These are phyloP conservation scores for Hibiscus tridactylites DNA, from an alignment of 345 rosid genomes.

Conservation along the genomic window DNA sequence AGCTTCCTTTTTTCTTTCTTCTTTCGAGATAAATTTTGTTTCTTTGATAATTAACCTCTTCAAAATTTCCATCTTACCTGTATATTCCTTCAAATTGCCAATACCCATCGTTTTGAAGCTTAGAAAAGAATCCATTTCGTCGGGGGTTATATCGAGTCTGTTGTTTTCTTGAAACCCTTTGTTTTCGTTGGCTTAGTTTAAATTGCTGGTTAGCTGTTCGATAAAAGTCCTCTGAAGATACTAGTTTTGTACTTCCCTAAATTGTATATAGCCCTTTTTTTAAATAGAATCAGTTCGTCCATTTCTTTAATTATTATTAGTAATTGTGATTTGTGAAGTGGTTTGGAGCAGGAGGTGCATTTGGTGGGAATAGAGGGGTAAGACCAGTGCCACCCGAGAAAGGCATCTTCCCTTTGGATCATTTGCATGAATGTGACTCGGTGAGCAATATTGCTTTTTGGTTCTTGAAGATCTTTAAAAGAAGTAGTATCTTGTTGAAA, in stretches of 20 bases:
- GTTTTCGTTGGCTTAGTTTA: background rate
- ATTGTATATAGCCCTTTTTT: background rate
- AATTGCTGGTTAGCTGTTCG: conserved; percentile 1
- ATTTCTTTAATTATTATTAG: background rate
- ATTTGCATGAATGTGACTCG: conserved; percentile 74
- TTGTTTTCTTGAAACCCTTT: background rate
- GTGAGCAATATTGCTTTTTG: conserved; percentile 35
- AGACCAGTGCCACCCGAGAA: conserved; percentile 93
- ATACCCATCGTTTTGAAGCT: background rate
- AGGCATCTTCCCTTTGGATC: conserved; percentile 91
- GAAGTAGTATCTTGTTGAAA: background rate
- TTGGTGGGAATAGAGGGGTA: conserved; percentile 87
- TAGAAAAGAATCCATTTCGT: background rate
- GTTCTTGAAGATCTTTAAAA: background rate
- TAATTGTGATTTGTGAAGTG: background rate
- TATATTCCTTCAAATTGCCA: background rate
- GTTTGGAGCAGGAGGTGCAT: conserved; percentile 68
- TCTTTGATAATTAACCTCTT: background rate
- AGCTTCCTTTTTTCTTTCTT: too few relatives aligned
- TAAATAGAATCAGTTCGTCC: background rate
- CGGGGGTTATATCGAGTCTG: background rate
- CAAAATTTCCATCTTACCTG: background rate
- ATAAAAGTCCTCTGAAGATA: background rate
- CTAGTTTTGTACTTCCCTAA: background rate
- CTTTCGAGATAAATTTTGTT: background rate